Conservation (phyloP, 2,329 filamentous ascomycete genomes). For the Talaromyces sp. region DNA sequence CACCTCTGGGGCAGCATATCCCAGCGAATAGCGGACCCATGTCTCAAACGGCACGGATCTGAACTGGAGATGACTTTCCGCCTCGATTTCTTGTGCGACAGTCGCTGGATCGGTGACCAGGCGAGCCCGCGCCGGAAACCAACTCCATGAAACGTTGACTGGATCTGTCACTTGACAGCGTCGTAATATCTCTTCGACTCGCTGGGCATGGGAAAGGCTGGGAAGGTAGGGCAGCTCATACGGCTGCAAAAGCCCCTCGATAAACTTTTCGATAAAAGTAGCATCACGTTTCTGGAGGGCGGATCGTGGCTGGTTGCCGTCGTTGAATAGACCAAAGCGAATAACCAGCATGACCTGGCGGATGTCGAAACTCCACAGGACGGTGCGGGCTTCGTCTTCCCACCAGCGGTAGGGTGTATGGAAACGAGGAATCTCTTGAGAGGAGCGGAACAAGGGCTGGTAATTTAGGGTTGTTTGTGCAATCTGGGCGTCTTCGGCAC, state of each 20-base stretch:
- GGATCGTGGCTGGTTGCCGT: constrained; percentile 30
- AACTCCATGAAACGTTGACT: constrained; percentile 27
- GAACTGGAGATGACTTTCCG: constrained; percentile 37
- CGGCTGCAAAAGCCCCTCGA: constrained; percentile 23
- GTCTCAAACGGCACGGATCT: constrained; percentile 35
- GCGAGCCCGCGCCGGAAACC: constrained; percentile 26
- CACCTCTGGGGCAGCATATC: constrained; percentile 27
- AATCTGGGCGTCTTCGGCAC: constrained; percentile 5
- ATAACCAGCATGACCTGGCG: constrained; percentile 33
- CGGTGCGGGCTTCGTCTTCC: constrained; percentile 35
- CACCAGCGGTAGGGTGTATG: constrained; percentile 33
- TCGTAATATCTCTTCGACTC: constrained; percentile 35
- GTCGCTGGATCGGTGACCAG: constrained; percentile 16
- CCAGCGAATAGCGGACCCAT: constrained; percentile 34
- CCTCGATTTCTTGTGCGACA: constrained; percentile 31
- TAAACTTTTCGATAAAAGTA: constrained; percentile 28
- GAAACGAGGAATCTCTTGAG: constrained; percentile 28
- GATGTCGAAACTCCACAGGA: constrained; percentile 35
- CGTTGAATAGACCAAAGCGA: constrained; percentile 32
- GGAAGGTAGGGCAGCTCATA: constrained; percentile 21
- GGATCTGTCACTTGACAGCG: constrained; percentile 22
- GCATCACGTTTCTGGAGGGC: constrained; percentile 29
- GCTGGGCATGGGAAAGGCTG: constrained; percentile 30
- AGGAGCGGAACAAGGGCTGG: constrained; percentile 25
- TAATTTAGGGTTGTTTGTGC: constrained; percentile 19